Evolutionary conservation across 176 grass and related monocot genomes (phyloP).

Genomic region (Luzula sylvatica): DNA sequence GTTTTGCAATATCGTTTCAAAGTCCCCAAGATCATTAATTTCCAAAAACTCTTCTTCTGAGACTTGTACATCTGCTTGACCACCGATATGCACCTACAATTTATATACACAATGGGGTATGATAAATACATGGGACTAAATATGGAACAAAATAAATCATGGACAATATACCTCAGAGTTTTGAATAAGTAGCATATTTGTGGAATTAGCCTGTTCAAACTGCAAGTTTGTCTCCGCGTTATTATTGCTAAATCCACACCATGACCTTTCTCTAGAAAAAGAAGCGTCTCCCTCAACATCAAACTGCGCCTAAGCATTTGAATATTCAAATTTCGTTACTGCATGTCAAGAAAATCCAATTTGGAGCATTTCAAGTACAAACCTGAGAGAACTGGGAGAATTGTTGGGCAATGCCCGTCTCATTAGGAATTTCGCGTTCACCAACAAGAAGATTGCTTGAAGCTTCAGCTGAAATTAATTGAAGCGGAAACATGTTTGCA

Average conservation of each 20-base stretch:
- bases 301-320: constrained; percentile 26
- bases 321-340: constrained; percentile 1
- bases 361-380: too few species aligned
- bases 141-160: not conserved
- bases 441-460: constrained; percentile 21
- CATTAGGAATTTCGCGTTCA: constrained; percentile 48
- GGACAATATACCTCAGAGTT: constrained; percentile 18
- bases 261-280: constrained; percentile 18
- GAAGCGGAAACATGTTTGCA: not conserved
- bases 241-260: constrained; percentile 1
- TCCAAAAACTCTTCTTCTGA: constrained; percentile 66
- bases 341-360: too few species aligned
- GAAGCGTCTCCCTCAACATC: constrained; percentile 22
- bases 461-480: not conserved
- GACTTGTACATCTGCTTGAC: constrained; percentile 10
- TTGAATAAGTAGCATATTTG: constrained; percentile 23
- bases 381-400: not conserved
- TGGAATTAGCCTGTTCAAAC: constrained; percentile 34
- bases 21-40: constrained; percentile 67
- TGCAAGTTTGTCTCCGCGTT: constrained; percentile 13
- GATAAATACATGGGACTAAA: not conserved
- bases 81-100: not conserved
- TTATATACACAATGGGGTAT: not conserved
- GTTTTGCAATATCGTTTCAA: constrained; percentile 31
- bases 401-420: constrained; percentile 17